Evolutionary conservation across 2,329 filamentous ascomycete species (phyloP), one percentile per base, ranked within the genome.

Genomic region (Aspergillus sp.): DNA sequence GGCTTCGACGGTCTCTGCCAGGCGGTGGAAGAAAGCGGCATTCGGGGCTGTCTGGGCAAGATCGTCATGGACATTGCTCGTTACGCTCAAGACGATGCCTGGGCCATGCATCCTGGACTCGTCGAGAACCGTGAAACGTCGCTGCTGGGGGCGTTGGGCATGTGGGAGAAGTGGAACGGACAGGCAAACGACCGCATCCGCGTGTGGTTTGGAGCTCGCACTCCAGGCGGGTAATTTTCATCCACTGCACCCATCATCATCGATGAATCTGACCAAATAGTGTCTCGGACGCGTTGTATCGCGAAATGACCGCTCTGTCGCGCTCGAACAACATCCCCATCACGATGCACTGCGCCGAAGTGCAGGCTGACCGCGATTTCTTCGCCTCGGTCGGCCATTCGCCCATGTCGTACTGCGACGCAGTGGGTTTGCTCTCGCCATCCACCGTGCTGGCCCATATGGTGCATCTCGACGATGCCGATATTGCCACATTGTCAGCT

Each of bases 391-490:
- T 58, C 5, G 48, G 45, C 1, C 58, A 62, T 39, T 69, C 65
- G 1, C 73, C 73, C 3, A 70, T 72, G 63, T 64, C 69, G 7
- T 76, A 69, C 63, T 62, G 58, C 39, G 46, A 53, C 9, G 57
- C 52, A 1, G 58, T 61, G 1, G 62, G 64, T 11, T 53, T 72
- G n/a, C 60, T 67, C 5, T 67, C 67, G 8, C 61, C 61, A 1
- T 61, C 64, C 11, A 76, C 71, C 0, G 73, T 77, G 0, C 65
- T 78, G 1, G 74, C 70, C 1, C 74, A 77, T 52, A 76, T 77
- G 73, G 72, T 74, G 2, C 72, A 77, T 50, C 59, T 76, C 5
- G 71, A 76, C 48, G 65, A 64, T 35, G 59, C 53, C 1, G 73
- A 75, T 46, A 59, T 74, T 33, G 52, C 62, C 6, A 57, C 69